Conservation (phyloP, 805 yeast genomes). For the Candida boleticola region DNA sequence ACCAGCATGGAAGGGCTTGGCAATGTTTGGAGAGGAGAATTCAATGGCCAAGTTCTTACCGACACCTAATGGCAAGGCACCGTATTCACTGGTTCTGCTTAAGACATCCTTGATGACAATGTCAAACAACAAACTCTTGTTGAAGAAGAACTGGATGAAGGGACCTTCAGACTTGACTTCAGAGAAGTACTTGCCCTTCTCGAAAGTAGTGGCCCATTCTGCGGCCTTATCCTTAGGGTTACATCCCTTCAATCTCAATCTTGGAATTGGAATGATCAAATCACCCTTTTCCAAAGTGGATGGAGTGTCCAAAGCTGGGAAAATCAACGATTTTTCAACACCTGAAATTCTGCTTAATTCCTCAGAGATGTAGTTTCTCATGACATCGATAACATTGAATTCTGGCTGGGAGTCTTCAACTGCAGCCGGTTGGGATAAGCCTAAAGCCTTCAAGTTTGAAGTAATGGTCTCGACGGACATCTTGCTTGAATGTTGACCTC, state of each 20-base stretch:
- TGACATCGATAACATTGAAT: slow-evolving; percentile 77
- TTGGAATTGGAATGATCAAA: slow-evolving; percentile 86
- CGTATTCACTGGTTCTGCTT: slow-evolving; percentile 59
- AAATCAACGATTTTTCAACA: slow-evolving; percentile 67
- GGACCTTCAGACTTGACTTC: slow-evolving; percentile 84
- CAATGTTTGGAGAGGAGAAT: slow-evolving; percentile 97
- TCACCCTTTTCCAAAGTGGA: slow-evolving; percentile 88
- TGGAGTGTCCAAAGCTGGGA: slow-evolving; percentile 86
- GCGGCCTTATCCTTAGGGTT: slow-evolving; percentile 70
- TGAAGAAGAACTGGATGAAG: slow-evolving; percentile 85
- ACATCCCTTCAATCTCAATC: slow-evolving; percentile 74
- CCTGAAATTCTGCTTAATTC: slow-evolving; percentile 73
- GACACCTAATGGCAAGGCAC: slow-evolving; percentile 69
- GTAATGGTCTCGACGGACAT: slow-evolving; percentile 28
- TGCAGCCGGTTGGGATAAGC: slow-evolving; percentile 42
- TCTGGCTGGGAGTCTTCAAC: slow-evolving; percentile 68
- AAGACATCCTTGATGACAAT: slow-evolving; percentile 71
- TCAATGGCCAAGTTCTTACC: slow-evolving; percentile 77
- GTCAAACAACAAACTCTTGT: slow-evolving; percentile 61
- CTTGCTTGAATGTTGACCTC: background rate
- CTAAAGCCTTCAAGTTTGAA: slow-evolving; percentile 32
- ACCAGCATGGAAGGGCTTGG: slow-evolving; percentile 99
- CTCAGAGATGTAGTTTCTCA: slow-evolving; percentile 84
- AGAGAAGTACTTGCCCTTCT: slow-evolving; percentile 64
- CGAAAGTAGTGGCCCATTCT: slow-evolving; percentile 78